phyloP scores from a whole-genome alignment of 108 stramenopile species.

The Cyclotella baltica region DNA sequence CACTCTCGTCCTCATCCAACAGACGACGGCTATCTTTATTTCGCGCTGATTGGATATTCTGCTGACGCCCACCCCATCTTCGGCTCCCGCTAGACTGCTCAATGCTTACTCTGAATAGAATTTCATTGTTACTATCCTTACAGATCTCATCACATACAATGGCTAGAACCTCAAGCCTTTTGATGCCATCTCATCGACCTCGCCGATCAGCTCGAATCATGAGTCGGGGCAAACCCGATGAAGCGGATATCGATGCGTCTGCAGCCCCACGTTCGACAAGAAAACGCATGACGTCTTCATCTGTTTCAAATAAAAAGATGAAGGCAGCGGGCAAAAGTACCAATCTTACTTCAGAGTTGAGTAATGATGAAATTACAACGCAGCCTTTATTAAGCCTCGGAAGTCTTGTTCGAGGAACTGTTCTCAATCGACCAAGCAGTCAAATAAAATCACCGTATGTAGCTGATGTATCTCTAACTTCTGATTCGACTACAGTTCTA shows the following conservation, averaged over 20 bases:
- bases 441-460: slow-evolving; percentile 55
- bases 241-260: too few species aligned
- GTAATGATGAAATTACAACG: not conserved
- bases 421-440: slow-evolving; percentile 44
- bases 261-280: not conserved
- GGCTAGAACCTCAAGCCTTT: not conserved
- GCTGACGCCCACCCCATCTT: too few species aligned
- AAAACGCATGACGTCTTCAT: not conserved
- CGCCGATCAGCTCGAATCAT: not conserved
- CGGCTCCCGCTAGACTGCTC: too few species aligned
- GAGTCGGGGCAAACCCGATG: too few species aligned
- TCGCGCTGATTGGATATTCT: too few species aligned
- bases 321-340: not conserved
- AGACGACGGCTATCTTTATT: too few species aligned
- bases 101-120: slow-evolving; percentile 1
- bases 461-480: slow-evolving; percentile 42
- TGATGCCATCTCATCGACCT: not conserved
- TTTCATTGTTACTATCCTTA: slow-evolving; percentile 2
- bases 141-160: slow-evolving; percentile 5
- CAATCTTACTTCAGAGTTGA: not conserved
- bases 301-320: not conserved
- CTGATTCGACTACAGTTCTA: slow-evolving; percentile 20
- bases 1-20: too few species aligned
- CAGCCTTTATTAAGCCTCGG: slow-evolving; percentile 41
- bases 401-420: slow-evolving; percentile 35